Conservation (phyloP, 257 asterid genomes). For the Buddleja alternifolia region DNA sequence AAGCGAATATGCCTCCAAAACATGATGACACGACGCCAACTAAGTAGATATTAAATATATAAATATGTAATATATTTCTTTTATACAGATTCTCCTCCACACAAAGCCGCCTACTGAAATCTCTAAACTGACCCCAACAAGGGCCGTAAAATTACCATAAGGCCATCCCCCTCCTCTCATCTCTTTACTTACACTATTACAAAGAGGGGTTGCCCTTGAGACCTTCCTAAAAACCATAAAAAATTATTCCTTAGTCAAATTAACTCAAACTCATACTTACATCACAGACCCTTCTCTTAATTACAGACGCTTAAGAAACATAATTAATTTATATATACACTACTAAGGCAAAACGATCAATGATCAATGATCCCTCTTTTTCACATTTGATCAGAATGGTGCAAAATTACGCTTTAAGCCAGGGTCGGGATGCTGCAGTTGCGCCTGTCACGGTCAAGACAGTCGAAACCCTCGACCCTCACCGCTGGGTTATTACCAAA, state of each 20-base stretch:
- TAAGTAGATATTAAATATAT: conserved; percentile 28
- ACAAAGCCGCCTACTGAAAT: conserved; percentile 41
- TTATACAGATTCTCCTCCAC: conserved; percentile 38
- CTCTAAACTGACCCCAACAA: conserved; percentile 45
- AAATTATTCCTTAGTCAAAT: conserved; percentile 41
- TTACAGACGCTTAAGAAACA: conserved; percentile 42
- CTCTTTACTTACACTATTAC: conserved; percentile 58
- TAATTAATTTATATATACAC: conserved; percentile 43
- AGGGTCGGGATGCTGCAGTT: conserved; percentile 89
- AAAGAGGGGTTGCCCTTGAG: conserved; percentile 29
- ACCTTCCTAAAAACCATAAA: conserved; percentile 34
- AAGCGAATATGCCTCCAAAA: conserved; percentile 38
- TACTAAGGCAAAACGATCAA: conserved; percentile 34
- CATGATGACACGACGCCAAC: conserved; percentile 51
- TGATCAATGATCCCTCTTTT: conserved; percentile 17
- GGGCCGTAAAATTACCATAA: conserved; percentile 28
- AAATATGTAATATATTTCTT: conserved; percentile 25
- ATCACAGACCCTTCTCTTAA: conserved; percentile 30
- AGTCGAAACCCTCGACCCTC: conserved; percentile 90
- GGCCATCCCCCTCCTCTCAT: conserved; percentile 22
- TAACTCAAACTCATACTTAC: conserved; percentile 49
- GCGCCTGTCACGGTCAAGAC: conserved; percentile 89
- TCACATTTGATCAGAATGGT: conserved; percentile 31
- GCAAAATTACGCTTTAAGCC: conserved; percentile 57
- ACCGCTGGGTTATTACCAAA: conserved; percentile 92